Base-by-base conservation (phyloP, 495 filamentous ascomycete genomes). In the Trichoderma asperelloides region DNA sequence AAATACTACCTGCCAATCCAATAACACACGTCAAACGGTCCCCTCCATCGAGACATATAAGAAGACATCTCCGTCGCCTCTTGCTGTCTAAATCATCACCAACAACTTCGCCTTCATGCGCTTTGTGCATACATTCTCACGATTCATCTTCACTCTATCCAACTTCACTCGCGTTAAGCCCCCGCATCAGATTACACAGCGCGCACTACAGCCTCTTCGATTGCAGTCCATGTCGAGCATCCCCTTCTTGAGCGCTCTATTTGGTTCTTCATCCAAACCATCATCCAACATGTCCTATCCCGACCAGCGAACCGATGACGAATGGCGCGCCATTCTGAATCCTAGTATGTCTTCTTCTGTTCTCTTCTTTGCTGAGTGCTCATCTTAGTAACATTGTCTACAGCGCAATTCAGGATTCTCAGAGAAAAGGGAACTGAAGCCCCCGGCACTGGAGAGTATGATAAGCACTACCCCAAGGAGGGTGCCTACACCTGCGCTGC, bases 361-460 rank as follows among this genome's bases (percentile, higher is more conserved):
- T 27, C 57, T 47, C 63, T 25, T 40, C 13, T 25, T 45, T n/a
- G 16, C 33, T 37, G 45, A 57, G 15, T n/a, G 64, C 49, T 69
- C n/a, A 62, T n/a, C 40, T 41, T 37, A 28, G 18, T 71, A 51
- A 71, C 41, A 55, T 64, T 55, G 1, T 69, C 37, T 69, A 62
- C 70, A 95, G 95, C 96, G 68, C 93, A 98, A 85, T 98, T 97
- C 84, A 89, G 91, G 68, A 82, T 97, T 73, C 86, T 98, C 68
- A 88, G 95, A 71, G 76, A 94, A 76, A 91, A 97, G 76, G 94
- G 93, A 69, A 98, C 95, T 63, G 95, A 98, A 76, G 80, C 85
- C 2, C 82, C 93, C 30, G 86, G 82, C 70, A 87, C 88, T 8
- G 93, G 94, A 68, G 85, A 89, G 76, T 97, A 91, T 78, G 88